Conservation (phyloP, 2,329 filamentous ascomycete genomes). For the Plectosphaerella sp. region DNA sequence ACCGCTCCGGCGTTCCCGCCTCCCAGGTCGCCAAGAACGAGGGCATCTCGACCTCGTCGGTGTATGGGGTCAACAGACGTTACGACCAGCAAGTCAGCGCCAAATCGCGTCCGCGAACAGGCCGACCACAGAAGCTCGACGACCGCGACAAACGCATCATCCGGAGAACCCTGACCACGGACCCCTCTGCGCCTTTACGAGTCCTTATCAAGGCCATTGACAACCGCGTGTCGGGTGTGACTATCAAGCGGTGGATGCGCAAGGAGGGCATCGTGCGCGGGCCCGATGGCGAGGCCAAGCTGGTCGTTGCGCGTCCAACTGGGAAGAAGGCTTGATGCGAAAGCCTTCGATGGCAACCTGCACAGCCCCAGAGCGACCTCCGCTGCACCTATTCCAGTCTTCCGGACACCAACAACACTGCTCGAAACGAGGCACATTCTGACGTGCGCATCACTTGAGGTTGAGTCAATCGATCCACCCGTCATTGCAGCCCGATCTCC, state of each 20-base stretch:
- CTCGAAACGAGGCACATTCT: too few relatives aligned
- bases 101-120: background rate
- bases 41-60: background rate
- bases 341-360: too few relatives aligned
- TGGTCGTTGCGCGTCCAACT: too few relatives aligned
- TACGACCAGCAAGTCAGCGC: background rate
- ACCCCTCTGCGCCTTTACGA: background rate
- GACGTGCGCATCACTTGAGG: too few relatives aligned
- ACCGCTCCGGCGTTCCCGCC: background rate
- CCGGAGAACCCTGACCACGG: background rate
- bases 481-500: too few relatives aligned
- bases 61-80: background rate
- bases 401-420: too few relatives aligned
- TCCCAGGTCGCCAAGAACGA: background rate
- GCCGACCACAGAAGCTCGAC: background rate
- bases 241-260: background rate
- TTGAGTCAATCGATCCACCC: too few relatives aligned
- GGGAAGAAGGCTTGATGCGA: too few relatives aligned
- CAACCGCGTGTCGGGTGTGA: background rate
- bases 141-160: background rate
- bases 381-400: too few relatives aligned
- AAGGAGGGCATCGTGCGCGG: background rate
- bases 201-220: background rate
- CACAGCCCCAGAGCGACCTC: too few relatives aligned
- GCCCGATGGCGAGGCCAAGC: too few relatives aligned